phyloP scores from a whole-genome alignment of 129 eudicot genomes.

The Pulicaria dysenterica region DNA sequence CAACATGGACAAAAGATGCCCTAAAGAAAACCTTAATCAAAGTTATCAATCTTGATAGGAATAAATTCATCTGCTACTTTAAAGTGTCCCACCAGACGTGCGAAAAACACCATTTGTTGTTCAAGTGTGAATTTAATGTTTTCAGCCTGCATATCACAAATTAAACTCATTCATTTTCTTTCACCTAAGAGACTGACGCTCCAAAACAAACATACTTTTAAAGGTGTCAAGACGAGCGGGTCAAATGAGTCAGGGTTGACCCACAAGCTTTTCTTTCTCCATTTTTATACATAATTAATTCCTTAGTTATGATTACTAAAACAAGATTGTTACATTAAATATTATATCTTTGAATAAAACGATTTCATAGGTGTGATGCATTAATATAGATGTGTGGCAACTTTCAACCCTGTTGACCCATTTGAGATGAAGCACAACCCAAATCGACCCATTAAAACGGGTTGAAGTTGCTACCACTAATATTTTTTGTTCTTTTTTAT shows the following conservation, averaged over 20 bases:
- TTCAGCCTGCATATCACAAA: slow-evolving; percentile 67
- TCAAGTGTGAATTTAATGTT: slow-evolving; percentile 92
- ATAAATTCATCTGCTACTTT: slow-evolving; percentile 75
- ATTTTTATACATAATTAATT: too few species aligned
- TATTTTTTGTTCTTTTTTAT: background rate
- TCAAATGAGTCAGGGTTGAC: too few species aligned
- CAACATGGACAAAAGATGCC: too few species aligned
- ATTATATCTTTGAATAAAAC: too few species aligned
- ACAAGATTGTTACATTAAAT: too few species aligned
- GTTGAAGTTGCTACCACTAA: background rate
- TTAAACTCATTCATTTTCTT: background rate
- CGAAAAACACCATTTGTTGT: slow-evolving; percentile 97
- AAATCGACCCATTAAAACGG: background rate
- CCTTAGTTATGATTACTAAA: too few species aligned
- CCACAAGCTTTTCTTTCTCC: too few species aligned
- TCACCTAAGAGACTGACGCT: background rate
- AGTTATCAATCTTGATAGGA: slow-evolving; percentile 77
- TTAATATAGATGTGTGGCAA: too few species aligned
- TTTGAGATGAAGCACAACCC: background rate
- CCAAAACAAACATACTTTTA: background rate
- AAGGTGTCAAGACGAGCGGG: background rate
- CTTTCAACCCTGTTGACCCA: too few species aligned
- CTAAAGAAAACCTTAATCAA: slow-evolving; percentile 49
- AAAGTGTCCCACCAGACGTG: slow-evolving; percentile 81
- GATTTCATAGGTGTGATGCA: too few species aligned